Conservation (phyloP, 129 eudicot genomes). For the Arctium minus region DNA sequence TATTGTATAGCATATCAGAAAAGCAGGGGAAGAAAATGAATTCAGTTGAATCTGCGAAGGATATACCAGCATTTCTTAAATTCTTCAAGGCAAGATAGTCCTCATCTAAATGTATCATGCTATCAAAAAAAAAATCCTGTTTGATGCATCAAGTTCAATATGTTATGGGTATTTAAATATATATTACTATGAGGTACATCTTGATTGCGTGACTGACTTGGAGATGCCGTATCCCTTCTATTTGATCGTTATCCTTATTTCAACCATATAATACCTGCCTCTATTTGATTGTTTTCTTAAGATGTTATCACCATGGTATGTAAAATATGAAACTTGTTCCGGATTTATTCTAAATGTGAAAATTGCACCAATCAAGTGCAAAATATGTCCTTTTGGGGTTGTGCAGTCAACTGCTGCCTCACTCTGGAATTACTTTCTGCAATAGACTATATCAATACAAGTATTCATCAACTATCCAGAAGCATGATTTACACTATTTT, state of each 20-base stretch:
- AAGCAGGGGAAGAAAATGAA: slow-evolving; percentile 95
- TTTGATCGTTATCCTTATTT: background rate
- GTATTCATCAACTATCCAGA: background rate
- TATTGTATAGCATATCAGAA: slow-evolving; percentile 80
- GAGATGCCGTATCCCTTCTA: background rate
- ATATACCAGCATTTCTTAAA: slow-evolving; percentile 67
- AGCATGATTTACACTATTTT: background rate
- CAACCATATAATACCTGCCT: background rate
- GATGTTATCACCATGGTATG: background rate
- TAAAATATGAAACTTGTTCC: background rate
- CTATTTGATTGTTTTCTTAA: background rate
- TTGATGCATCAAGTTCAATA: background rate
- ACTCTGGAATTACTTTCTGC: background rate
- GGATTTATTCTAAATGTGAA: background rate
- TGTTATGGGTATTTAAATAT: background rate
- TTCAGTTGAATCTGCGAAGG: slow-evolving; percentile 72
- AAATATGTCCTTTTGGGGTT: background rate
- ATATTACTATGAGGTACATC: background rate
- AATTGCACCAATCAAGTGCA: background rate
- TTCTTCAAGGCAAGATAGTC: slow-evolving; percentile 59
- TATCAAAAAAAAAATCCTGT: background rate
- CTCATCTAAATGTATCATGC: slow-evolving; percentile 2
- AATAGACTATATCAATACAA: background rate
- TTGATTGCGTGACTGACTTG: background rate
- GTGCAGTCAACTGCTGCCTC: background rate